Percentiles rank a stretch among this genome's conserved stretches.
Conservation (phyloP, 495 filamentous ascomycete genomes). For the Gamarada debralockiae region DNA sequence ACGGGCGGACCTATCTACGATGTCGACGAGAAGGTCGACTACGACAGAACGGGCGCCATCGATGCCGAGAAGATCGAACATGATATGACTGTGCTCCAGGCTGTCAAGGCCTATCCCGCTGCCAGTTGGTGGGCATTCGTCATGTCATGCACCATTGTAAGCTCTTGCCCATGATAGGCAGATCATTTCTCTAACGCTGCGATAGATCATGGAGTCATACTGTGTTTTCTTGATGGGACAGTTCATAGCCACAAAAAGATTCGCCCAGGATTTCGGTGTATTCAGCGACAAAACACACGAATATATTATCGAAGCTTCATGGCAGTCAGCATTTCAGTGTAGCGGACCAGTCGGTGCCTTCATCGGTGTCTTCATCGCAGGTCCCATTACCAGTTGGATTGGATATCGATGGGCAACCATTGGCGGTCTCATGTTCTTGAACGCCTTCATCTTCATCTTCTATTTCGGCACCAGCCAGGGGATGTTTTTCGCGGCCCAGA, state of each 20-base stretch:
- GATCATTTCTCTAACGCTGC: constrained; percentile 19
- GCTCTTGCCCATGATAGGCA: constrained; percentile 17
- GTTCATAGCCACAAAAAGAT: constrained; percentile 32
- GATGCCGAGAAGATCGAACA: constrained; percentile 26
- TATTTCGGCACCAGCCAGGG: constrained; percentile 45
- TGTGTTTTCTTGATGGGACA: constrained; percentile 32
- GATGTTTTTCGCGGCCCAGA: constrained; percentile 43
- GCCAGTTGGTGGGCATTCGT: constrained; percentile 48
- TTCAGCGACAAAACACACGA: constrained; percentile 46
- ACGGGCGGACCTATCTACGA: constrained; percentile 8
- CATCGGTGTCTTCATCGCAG: constrained; percentile 62
- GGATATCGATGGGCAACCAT: constrained; percentile 43
- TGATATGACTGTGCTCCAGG: constrained; percentile 44
- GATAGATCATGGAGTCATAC: constrained; percentile 41
- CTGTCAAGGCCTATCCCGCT: constrained; percentile 42
- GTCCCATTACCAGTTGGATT: constrained; percentile 40
- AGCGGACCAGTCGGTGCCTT: constrained; percentile 62
- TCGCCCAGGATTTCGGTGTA: constrained; percentile 32
- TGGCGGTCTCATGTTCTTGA: constrained; percentile 36
- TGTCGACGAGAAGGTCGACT: constrained; percentile 11
- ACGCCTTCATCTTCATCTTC: constrained; percentile 45
- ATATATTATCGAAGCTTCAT: constrained; percentile 58
- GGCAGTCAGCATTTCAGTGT: constrained; percentile 73
- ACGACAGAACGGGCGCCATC: constrained; percentile 14
- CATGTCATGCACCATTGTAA: constrained; percentile 51